A percentile compares a stretch with the other conserved stretches of the same genome.
Conservation (phyloP, 2,329 filamentous ascomycete species). For the Claviceps cyperi region DNA sequence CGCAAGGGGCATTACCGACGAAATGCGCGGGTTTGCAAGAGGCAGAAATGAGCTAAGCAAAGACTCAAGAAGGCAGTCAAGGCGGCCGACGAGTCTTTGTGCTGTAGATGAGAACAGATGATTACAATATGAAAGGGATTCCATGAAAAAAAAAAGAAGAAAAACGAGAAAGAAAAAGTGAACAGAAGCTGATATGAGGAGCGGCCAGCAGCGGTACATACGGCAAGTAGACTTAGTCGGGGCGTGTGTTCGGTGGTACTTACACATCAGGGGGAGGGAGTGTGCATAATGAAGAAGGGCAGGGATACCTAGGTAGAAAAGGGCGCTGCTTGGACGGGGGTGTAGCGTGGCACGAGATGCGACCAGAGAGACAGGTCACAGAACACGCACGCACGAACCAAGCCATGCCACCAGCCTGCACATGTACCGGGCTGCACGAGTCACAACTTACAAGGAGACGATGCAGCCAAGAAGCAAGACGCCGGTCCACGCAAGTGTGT, state of each 20-base stretch:
- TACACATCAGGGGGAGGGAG: too few relatives aligned
- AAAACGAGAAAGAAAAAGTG: neutral
- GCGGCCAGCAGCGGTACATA: too few relatives aligned
- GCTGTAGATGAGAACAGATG: neutral
- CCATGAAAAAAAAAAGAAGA: neutral
- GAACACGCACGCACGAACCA: neutral
- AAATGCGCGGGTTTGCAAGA: neutral
- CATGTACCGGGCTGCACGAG: neutral
- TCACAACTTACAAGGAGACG: neutral
- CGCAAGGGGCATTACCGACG: constrained; percentile 1
- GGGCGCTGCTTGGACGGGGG: constrained; percentile 1
- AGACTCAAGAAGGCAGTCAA: neutral
- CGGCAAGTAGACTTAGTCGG: too few relatives aligned
- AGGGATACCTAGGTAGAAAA: neutral
- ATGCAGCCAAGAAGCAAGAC: neutral
- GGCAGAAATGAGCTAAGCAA: neutral
- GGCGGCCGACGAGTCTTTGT: neutral
- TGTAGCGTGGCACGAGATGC: constrained; percentile 7
- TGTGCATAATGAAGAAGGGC: too few relatives aligned
- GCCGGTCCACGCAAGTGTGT: too few relatives aligned
- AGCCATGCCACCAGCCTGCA: neutral
- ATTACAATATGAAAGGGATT: neutral
- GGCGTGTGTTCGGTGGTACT: too few relatives aligned
- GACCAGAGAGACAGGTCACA: neutral
- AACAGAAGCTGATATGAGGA: neutral